Conservation (phyloP, 768 basidiomycete species). For the Naganishia randhawae region DNA sequence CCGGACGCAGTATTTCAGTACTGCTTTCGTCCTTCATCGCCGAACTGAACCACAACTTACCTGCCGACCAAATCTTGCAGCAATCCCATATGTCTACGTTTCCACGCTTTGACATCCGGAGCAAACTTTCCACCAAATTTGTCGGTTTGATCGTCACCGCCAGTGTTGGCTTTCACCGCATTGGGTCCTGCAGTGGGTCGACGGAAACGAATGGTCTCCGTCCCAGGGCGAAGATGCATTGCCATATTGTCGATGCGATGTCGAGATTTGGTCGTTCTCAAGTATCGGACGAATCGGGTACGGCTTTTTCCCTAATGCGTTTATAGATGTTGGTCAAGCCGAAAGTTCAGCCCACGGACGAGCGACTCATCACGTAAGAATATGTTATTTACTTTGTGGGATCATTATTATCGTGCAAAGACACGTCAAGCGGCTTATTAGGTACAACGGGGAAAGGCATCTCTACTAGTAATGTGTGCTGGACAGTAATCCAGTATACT, state of each 20-base stretch:
- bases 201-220: conserved; percentile 46
- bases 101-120: conserved; percentile 33
- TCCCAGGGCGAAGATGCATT: conserved; percentile 36
- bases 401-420: not conserved
- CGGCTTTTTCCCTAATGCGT: no score
- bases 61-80: conserved; percentile 47
- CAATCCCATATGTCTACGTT: conserved; percentile 46
- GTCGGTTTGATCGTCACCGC: conserved; percentile 19
- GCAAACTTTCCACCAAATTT: conserved; percentile 31
- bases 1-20: not conserved
- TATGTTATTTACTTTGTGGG: not conserved
- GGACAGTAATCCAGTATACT: no score
- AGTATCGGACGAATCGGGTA: no score
- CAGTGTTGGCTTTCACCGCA: conserved; percentile 32
- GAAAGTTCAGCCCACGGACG: not conserved
- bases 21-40: not conserved
- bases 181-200: conserved; percentile 44
- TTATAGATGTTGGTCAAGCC: not conserved
- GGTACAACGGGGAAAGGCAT: not conserved
- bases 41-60: no score
- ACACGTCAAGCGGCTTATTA: not conserved
- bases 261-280: no score
- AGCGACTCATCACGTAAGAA: conserved; percentile 1
- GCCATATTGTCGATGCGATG: not conserved
- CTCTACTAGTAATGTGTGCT: no score